Evolutionary conservation across 306 rosid species (phyloP).

Genomic region (Herpetospermum pedunculosum): DNA sequence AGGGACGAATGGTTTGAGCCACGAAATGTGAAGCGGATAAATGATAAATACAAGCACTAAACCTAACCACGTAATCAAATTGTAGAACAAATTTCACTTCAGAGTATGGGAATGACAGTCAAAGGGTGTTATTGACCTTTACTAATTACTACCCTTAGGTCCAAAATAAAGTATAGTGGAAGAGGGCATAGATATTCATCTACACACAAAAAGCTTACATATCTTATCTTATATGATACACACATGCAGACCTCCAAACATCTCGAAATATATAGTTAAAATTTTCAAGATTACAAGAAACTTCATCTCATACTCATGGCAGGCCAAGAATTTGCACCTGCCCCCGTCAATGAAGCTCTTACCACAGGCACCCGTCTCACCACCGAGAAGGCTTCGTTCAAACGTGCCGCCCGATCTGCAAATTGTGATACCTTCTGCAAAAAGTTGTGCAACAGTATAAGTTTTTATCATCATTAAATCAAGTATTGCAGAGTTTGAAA

Average conservation of each 20-base stretch:
- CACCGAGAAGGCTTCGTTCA: constrained; percentile 83
- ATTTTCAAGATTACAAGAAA: neutral
- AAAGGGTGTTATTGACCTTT: no score
- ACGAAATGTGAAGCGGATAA: no score
- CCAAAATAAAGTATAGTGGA: no score
- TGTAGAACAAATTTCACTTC: no score
- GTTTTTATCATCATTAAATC: neutral
- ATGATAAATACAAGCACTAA: no score
- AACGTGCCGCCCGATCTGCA: constrained; percentile 73
- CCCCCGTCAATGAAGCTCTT: constrained; percentile 67
- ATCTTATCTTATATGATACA: neutral
- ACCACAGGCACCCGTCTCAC: constrained; percentile 74
- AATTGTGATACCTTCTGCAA: constrained; percentile 86
- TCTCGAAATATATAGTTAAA: neutral
- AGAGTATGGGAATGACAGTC: no score
- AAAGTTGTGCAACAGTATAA: neutral
- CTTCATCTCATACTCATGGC: constrained; percentile 72
- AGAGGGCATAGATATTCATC: no score
- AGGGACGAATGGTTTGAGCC: no score
- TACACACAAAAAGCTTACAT: no score
- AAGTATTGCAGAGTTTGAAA: neutral
- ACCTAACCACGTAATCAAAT: no score
- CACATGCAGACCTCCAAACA: neutral
- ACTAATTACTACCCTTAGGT: no score
- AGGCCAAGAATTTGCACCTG: constrained; percentile 67